Conservation (phyloP, 352 stramenopile genomes). For the Phytophthora foliorum region DNA sequence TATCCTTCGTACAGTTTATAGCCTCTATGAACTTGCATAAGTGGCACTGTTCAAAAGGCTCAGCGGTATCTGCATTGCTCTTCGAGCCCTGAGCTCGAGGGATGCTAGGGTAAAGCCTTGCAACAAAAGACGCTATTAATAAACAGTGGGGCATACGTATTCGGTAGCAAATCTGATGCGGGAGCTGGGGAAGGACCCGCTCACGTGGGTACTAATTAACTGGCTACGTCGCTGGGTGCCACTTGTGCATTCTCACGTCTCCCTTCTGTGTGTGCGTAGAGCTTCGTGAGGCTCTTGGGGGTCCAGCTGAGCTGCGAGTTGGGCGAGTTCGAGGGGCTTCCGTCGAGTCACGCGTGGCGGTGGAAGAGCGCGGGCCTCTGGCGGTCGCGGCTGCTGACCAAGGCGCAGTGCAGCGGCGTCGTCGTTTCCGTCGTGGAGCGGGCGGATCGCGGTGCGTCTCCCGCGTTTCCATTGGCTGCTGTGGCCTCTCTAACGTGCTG, state of each 20-base stretch:
- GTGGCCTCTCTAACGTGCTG: neutral
- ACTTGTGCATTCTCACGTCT: neutral
- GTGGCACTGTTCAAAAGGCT: too few relatives aligned
- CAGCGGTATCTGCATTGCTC: too few relatives aligned
- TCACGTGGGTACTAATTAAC: constrained; percentile 60
- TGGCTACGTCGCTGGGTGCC: too few relatives aligned
- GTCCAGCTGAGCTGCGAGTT: constrained; percentile 55
- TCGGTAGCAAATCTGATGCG: too few relatives aligned
- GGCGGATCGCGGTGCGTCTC: constrained; percentile 55
- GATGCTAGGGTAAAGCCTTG: too few relatives aligned
- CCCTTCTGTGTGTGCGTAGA: constrained; percentile 38
- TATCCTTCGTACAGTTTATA: too few relatives aligned
- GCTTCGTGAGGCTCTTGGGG: constrained; percentile 73
- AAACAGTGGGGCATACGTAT: too few relatives aligned
- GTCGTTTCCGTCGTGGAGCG: constrained; percentile 68
- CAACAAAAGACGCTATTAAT: too few relatives aligned
- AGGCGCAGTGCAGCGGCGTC: constrained; percentile 70
- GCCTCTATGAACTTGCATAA: too few relatives aligned
- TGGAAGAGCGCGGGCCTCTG: constrained; percentile 30
- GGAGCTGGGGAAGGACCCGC: constrained; percentile 44
- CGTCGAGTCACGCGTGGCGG: constrained; percentile 67
- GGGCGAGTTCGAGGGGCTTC: constrained; percentile 56
- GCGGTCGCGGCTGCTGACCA: constrained; percentile 61
- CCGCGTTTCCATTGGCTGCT: neutral
- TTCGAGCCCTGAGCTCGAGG: too few relatives aligned